A percentile compares a stretch with the other conserved stretches of the same genome.
These are phyloP conservation scores for Thamnidium elegans DNA, from an alignment of 192 early-diverging fungal species.

Conservation along the genomic window DNA sequence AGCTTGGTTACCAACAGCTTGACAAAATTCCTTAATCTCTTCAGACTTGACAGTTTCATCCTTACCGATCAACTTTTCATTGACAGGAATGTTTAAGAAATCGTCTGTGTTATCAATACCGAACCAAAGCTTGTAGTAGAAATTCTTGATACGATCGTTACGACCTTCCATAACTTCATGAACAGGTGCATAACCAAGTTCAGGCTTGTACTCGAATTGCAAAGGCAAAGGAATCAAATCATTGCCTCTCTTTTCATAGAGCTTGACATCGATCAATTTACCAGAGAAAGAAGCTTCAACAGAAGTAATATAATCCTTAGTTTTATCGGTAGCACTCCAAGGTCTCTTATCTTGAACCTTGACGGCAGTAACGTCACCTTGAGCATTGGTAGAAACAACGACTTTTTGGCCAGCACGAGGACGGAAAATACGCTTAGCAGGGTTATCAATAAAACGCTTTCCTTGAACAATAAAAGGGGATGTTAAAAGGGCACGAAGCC, in stretches of 20 bases:
- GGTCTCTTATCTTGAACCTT: slow-evolving; percentile 52
- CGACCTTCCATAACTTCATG: slow-evolving; percentile 86
- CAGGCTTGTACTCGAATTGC: slow-evolving; percentile 77
- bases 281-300: slow-evolving; percentile 51
- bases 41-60: slow-evolving; percentile 57
- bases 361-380: slow-evolving; percentile 41
- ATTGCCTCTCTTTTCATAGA: slow-evolving; percentile 64
- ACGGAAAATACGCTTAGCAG: slow-evolving; percentile 59
- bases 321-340: slow-evolving; percentile 53
- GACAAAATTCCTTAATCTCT: slow-evolving; percentile 73
- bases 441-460: slow-evolving; percentile 63
- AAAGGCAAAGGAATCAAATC: slow-evolving; percentile 74
- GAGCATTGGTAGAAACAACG: slow-evolving; percentile 37
- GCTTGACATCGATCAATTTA: slow-evolving; percentile 53
- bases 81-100: slow-evolving; percentile 53
- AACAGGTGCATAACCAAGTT: slow-evolving; percentile 76
- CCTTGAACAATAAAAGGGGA: slow-evolving; percentile 77
- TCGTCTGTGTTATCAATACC: slow-evolving; percentile 49
- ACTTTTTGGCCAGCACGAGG: slow-evolving; percentile 59
- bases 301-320: slow-evolving; percentile 44
- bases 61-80: slow-evolving; percentile 63
- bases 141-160: slow-evolving; percentile 80
- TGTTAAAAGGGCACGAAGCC: slow-evolving; percentile 84
- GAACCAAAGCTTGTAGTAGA: slow-evolving; percentile 86
- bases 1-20: slow-evolving; percentile 73